Evolutionary conservation across 2,329 filamentous ascomycete genomes (phyloP), one percentile per base, ranked within the genome.

Genomic region (Sclerotinia sclerotiorum): DNA sequence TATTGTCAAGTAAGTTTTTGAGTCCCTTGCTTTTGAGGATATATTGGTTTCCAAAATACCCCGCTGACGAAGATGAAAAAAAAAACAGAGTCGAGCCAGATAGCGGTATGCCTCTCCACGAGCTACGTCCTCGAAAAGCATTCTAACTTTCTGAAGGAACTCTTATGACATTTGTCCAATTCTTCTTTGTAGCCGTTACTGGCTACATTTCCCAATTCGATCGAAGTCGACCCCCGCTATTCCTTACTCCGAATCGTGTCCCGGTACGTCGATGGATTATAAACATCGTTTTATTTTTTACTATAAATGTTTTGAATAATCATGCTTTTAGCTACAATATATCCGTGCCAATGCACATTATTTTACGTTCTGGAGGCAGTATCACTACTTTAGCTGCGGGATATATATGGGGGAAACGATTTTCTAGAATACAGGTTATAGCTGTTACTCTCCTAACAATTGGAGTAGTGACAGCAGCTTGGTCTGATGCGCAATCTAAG

Each of bases 241-340:
- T 92, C 75, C 79, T 98, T 56, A 87, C 87, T 68, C 87, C 87
- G 24, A 93, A 94, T 72, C 88, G 87, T 64, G 92, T 98, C 5
- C 95, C 95, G 0, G 82, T 98, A 67, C 84, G 85, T 60, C 90
- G 92, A 77, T 98, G 95, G 94, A 77, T 92, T 62, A 83, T 94
- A 76, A 97, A 97, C 77, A 97, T 97, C 54, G 82, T 90, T 5
- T 86, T 97, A 74, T 98, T 98, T 80, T 95, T 97, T 78, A 86
- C 87, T 71, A 95, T 99, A 80, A 99, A 98, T 76, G 88, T 98
- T 69, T 82, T 99, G 77, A 99, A 99, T 81, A 99, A 99, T 76
- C 94, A 94, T 83, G 95, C 94, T 8, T 99, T 99, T 79, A 94
- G 93, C 71, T 99, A 97, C 81, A 89, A 93, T 74, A 98, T 99